Conservation (phyloP, 2,329 filamentous ascomycete species). For the Sporothrix globosa region DNA sequence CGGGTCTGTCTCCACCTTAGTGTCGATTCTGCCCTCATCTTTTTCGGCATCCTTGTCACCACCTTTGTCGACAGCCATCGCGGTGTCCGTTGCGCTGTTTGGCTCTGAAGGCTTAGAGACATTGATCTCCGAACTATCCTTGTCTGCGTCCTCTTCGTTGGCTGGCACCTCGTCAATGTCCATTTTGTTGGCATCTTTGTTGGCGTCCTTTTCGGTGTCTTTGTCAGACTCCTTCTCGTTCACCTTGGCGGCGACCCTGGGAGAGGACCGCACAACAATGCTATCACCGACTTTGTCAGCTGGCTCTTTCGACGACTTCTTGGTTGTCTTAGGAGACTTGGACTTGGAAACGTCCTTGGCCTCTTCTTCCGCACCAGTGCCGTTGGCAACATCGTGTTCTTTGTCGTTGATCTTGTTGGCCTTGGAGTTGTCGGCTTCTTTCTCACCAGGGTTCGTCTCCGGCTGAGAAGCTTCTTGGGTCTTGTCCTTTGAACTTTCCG, state of each 20-base stretch:
- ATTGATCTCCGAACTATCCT: not conserved
- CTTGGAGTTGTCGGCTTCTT: not conserved
- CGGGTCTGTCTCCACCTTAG: not conserved
- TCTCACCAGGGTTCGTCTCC: not conserved
- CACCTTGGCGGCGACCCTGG: not conserved
- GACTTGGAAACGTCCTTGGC: not conserved
- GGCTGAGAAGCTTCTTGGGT: not conserved
- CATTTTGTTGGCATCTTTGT: constrained; percentile 46
- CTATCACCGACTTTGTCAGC: constrained; percentile 12
- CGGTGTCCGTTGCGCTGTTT: not conserved
- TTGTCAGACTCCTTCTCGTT: not conserved
- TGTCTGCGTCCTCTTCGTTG: not conserved
- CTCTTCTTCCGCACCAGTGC: not conserved
- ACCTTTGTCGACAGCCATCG: constrained; percentile 37
- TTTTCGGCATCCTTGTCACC: not conserved
- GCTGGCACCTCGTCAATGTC: constrained; percentile 9
- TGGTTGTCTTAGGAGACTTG: not conserved
- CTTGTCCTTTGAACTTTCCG: not conserved
- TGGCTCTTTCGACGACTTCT: not conserved
- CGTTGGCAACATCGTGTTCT: not conserved
- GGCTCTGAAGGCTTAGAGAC: not conserved
- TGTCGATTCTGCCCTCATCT: not conserved
- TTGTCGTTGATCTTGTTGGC: not conserved
- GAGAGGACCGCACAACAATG: constrained; percentile 7
- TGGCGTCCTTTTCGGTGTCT: constrained; percentile 29